Evolutionary conservation across 257 asterid genomes (phyloP).

Genomic region (Ballota nigra): DNA sequence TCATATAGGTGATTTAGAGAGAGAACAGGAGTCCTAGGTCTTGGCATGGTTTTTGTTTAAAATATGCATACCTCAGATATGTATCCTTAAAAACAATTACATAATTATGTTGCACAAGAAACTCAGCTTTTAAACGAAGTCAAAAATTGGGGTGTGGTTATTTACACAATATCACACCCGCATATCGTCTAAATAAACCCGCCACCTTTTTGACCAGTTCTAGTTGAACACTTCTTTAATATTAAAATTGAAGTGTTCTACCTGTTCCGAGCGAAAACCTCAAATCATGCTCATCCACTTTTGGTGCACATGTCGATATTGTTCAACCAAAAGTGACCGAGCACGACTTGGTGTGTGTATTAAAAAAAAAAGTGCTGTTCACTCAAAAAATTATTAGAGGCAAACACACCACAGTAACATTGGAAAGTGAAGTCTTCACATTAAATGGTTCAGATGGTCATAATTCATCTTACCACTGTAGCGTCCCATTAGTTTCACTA

Average conservation of each 20-base stretch:
- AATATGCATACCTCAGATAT: too few relatives aligned
- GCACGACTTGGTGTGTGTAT: neutral
- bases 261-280: neutral
- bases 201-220: neutral
- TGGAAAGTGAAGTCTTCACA: neutral
- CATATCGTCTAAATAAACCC: neutral
- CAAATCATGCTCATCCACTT: neutral
- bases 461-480: constrained; percentile 19
- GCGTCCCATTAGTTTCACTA: constrained; percentile 96
- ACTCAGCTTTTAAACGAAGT: too few relatives aligned
- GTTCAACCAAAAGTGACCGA: neutral
- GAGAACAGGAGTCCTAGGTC: too few relatives aligned
- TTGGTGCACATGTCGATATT: neutral
- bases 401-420: neutral
- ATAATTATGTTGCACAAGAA: neutral
- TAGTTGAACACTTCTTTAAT: neutral
- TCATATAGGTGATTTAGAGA: too few relatives aligned
- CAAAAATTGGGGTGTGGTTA: too few relatives aligned
- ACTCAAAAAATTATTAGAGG: neutral
- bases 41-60: too few relatives aligned
- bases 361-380: neutral
- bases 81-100: too few relatives aligned
- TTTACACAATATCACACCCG: too few relatives aligned
- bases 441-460: neutral
- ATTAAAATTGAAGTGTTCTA: neutral